These are phyloP conservation scores for Myrica gale DNA, from an alignment of 306 rosid genomes.

Conservation along the genomic window DNA sequence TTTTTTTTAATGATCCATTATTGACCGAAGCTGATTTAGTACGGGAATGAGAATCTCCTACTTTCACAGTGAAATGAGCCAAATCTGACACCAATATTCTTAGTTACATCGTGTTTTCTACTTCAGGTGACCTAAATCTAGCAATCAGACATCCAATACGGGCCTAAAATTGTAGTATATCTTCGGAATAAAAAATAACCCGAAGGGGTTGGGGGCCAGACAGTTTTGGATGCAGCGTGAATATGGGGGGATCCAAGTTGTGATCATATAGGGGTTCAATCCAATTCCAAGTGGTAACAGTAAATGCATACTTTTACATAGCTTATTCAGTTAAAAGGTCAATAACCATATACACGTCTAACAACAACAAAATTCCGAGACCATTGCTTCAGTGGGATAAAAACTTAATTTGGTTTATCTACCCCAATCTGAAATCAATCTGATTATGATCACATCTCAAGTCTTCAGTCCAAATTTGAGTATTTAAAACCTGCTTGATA, in stretches of 20 bases:
- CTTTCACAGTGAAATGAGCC: not conserved
- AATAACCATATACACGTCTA: not conserved
- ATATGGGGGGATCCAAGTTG: not conserved
- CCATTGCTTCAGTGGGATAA: not conserved
- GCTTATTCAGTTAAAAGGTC: not conserved
- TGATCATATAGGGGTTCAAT: not conserved
- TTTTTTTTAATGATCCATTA: too few relatives aligned
- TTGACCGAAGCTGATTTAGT: too few relatives aligned
- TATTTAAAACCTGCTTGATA: not conserved
- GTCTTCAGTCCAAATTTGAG: not conserved
- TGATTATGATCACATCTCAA: not conserved
- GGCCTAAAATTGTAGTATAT: too few relatives aligned
- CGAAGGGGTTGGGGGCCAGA: too few relatives aligned
- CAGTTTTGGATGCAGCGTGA: too few relatives aligned
- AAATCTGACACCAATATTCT: not conserved
- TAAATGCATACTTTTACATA: not conserved
- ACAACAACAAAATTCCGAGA: not conserved
- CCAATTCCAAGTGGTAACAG: not conserved
- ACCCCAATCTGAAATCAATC: not conserved
- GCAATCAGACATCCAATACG: not conserved
- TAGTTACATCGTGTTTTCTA: not conserved
- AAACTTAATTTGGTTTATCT: not conserved
- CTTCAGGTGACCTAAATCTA: not conserved
- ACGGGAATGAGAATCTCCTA: too few relatives aligned
- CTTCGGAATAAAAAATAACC: too few relatives aligned